Evolutionary conservation across 768 basidiomycete species (phyloP), one percentile per base, ranked within the genome.

Genomic region (Chiua virens): DNA sequence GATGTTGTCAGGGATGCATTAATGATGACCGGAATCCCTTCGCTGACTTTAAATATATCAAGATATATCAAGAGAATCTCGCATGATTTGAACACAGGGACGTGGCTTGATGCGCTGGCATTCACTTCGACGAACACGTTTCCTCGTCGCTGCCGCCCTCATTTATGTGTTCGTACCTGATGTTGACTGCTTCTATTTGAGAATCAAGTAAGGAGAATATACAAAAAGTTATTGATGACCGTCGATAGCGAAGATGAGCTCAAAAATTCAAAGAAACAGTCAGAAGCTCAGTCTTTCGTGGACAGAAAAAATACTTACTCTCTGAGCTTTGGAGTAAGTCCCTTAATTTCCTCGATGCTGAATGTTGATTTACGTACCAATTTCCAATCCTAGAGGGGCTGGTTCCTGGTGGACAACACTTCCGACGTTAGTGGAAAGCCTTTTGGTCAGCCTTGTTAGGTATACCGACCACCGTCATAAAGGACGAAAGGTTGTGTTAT

Each of bases 301-400:
- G 18, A 28, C 23, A 10, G 47, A n/a, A 45, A 30, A 7, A 25
- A n/a, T n/a, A n/a, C n/a, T n/a, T 21, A 11, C 42, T 42, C 39
- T 37, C 40, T 42, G 30, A 30, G 13, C 30, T 27, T 27, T 51
- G 18, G 17, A 18, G 32, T 20, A 14, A 36, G 25, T 35, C n/a
- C 50, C 18, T 42, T 25, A 15, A 28, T 13, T 15, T 15, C 15
- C 18, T 27, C 20, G 30, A 44, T 21, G 18, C 23, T 3, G 20
- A 51, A 40, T 18, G n/a, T 10, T 42, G 27, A 20, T 52, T 50
- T 42, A 53, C 50, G 41, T 53, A 42, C 8, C 32, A n/a, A 10
- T 21, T 32, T 25, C 22, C 42, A 15, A 27, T 15, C 27, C 34
- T 22, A 18, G 22, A 28, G 20, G 15, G 39, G 25, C 4, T 22